Evolutionary conservation across 495 filamentous ascomycete species (phyloP), one percentile per base, ranked within the genome.

Genomic region (Sporormia fimetaria): DNA sequence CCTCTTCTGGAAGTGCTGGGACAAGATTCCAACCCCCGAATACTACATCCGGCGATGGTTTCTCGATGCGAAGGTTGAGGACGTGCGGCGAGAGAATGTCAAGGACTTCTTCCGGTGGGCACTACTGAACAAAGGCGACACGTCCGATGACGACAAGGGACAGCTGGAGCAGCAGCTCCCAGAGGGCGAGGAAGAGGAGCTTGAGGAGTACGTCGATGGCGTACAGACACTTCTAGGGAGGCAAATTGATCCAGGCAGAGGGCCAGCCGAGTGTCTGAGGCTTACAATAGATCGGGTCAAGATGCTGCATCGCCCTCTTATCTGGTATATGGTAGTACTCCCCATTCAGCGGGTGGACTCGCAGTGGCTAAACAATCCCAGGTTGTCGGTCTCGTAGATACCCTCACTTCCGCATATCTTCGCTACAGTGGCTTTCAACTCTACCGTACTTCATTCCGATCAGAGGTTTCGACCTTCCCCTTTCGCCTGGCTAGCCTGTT

Each of bases 51-150:
- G 52, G 23, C 63, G 63, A 27, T 84, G 80, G 80, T 80, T 81
- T 51, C 66, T 75, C 11, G 70, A 67, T 21, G 74, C 75, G n/a
- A 59, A 67, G 23, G 25, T 57, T n/a, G 55, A 59, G 3, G 69
- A 78, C n/a, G 74, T 84, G 36, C 66, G 67, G 36, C 59, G 68
- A 17, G 79, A 80, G 25, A 81, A 83, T 49, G 56, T 82, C 33
- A 71, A 70, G 42, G 74, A 78, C 29, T 81, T 79, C 47, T 54
- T 75, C 29, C 55, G 67, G 20, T 81, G 77, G 78, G 76, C 72
- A 3, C 75, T 81, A 53, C 69, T 62, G 33, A 60, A 59, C 20
- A 57, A 52, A 21, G 58, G 56, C 3, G 49, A 59, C 2, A 43
- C 39, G 1, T 57, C 52, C 7, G 42, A 54, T 1, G 17, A 35